Base-by-base conservation (phyloP, 1,284 basidiomycete species). In the Naganishia sp. region DNA sequence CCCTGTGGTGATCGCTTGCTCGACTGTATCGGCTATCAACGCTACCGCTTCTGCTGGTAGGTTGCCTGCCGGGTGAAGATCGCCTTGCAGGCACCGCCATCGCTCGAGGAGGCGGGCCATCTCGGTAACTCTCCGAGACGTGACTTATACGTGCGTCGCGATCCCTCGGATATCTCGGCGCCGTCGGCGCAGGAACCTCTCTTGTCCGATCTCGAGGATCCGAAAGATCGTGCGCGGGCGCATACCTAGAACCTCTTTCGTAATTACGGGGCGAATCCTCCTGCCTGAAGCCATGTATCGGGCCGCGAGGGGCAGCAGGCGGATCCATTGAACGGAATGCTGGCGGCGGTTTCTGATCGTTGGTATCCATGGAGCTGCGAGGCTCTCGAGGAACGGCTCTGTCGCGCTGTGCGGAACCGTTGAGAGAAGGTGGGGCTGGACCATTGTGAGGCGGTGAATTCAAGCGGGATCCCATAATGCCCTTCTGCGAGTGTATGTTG, bases 1-100 rank as follows among this genome's bases (percentile, higher is more conserved):
- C 81, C 25, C 77, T 77, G 57, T 80, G 79, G 3, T 77, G 73
- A 10, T 84, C 83, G 60, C 76, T 69, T 44, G 64, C 54, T 21
- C 64, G 53, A 31, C 70, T 78, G 33, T 69, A 66, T 42, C 74
- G 69, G 54, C 73, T 75, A 36, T 79, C 78, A 0, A 74, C 73
- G 63, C 76, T 77, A 2, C 72, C 73, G 48, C 71, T 73, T 43
- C 77, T 69, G 31, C 42, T 67, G 45, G 55, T 15, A 10, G 63
- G 44, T 21, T 42, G 15, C 31, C 56, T 42, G 18, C 49, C 23
- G 2, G 63, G 63, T 33, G 67, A 61, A 23, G 36, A n/a, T 44
- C 67, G 63, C 21, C 68, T 57, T 5, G 54, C n/a, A 33, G 63
- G 36, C 28, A 55, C 23, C 28, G 52, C 28, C 46, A 55, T 60